These are phyloP conservation scores for Aspergillus sp. DNA, from an alignment of 2,329 filamentous ascomycete species.

Conservation along the genomic window DNA sequence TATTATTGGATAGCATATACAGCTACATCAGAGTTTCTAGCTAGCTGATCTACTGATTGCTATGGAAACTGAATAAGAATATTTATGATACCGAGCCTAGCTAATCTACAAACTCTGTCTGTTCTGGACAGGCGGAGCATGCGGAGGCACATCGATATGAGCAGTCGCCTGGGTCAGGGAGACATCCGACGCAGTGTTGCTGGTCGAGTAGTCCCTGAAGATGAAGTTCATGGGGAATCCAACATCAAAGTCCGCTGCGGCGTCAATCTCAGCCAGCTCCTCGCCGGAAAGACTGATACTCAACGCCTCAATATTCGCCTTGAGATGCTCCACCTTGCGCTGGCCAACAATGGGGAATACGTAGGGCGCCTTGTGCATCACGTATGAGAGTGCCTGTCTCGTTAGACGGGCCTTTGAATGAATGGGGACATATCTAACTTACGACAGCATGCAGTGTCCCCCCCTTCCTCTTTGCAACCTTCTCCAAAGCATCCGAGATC, in stretches of 20 bases:
- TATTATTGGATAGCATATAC: too few species aligned
- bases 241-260: neutral
- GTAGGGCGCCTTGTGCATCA: conserved; percentile 53
- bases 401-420: neutral
- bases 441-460: conserved; percentile 10
- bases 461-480: conserved; percentile 6
- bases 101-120: too few species aligned
- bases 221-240: neutral
- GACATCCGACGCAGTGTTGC: too few species aligned
- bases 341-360: conserved; percentile 57
- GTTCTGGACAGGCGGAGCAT: too few species aligned
- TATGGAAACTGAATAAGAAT: too few species aligned
- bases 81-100: too few species aligned
- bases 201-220: too few species aligned
- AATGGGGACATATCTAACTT: neutral
- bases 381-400: conserved; percentile 48
- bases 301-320: conserved; percentile 58
- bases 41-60: too few species aligned
- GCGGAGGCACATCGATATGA: too few species aligned
- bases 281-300: conserved; percentile 31
- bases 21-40: too few species aligned
- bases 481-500: conserved; percentile 13
- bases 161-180: too few species aligned
- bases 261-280: conserved; percentile 1
- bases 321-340: conserved; percentile 53